phyloP scores from a whole-genome alignment of 257 asterid species.

The Asclepias syriaca region DNA sequence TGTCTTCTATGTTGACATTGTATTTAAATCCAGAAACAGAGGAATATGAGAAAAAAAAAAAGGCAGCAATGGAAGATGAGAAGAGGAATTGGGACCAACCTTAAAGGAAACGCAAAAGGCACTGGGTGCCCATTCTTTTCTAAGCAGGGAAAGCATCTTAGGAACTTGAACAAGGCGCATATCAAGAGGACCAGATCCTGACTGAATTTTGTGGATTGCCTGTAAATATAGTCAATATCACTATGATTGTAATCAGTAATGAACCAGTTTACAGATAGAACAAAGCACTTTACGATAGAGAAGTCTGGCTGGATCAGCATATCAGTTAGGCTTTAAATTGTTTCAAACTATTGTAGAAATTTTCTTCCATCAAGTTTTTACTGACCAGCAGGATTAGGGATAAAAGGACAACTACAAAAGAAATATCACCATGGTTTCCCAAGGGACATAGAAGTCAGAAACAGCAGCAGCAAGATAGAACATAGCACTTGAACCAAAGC shows the following conservation, averaged over 20 bases:
- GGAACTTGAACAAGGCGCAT: constrained; percentile 90
- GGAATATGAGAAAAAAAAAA: background rate
- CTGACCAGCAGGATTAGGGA: background rate
- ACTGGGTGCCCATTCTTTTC: constrained; percentile 86
- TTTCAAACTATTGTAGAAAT: background rate
- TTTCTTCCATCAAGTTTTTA: background rate
- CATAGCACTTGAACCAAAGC: constrained; percentile 60
- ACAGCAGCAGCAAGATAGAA: constrained; percentile 97
- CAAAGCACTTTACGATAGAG: background rate
- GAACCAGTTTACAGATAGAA: background rate
- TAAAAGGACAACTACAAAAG: background rate
- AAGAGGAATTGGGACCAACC: constrained; percentile 29
- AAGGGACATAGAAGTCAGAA: constrained; percentile 95
- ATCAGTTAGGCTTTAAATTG: background rate
- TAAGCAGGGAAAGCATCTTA: constrained; percentile 80
- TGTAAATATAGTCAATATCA: constrained; percentile 21
- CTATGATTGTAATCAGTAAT: background rate
- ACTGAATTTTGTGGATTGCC: constrained; percentile 83
- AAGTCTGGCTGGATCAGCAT: background rate
- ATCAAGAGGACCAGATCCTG: constrained; percentile 85
- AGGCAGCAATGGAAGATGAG: background rate
- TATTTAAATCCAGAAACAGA: constrained; percentile 2
- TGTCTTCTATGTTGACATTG: background rate
- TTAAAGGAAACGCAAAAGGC: constrained; percentile 95
- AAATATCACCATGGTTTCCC: constrained; percentile 83